Evolutionary conservation across 345 rosid species (phyloP).

Genomic region (Toxicodendron radicans): DNA sequence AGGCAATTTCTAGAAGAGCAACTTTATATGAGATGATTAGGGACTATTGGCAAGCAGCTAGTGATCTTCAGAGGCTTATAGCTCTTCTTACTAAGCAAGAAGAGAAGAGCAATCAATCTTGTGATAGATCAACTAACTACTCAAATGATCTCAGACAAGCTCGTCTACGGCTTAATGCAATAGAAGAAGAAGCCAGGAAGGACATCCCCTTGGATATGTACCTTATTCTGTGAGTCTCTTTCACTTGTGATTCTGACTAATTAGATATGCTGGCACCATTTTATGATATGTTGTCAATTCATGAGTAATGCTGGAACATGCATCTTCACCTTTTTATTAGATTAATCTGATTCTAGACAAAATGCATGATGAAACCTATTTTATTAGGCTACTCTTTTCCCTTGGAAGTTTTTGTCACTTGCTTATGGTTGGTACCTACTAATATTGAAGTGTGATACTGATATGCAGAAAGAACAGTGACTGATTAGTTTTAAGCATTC

Average conservation of each 20-base stretch:
- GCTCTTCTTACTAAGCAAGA: conserved; percentile 57
- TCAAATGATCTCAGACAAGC: conserved; percentile 69
- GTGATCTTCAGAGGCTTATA: conserved; percentile 67
- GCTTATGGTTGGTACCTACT: no score
- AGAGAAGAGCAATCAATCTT: conserved; percentile 50
- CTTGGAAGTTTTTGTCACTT: no score
- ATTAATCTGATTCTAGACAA: no score
- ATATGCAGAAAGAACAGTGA: no score
- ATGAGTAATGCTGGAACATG: background rate
- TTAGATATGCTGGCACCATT: background rate
- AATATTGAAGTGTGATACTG: no score
- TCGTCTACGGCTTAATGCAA: conserved; percentile 51
- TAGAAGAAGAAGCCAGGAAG: conserved; percentile 77
- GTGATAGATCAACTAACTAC: conserved; percentile 50
- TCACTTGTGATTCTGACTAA: background rate
- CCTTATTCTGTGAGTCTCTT: conserved; percentile 80
- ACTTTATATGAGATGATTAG: conserved; percentile 82
- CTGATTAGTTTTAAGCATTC: no score
- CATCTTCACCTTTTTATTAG: no score
- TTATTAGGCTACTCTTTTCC: no score
- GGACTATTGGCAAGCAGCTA: conserved; percentile 83
- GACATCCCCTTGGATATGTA: conserved; percentile 75
- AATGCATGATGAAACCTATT: no score
- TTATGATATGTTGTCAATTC: background rate
- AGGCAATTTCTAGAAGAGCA: conserved; percentile 95